Base-by-base conservation (phyloP, 164 flowering plant species). In the Nelumbo lutea region DNA sequence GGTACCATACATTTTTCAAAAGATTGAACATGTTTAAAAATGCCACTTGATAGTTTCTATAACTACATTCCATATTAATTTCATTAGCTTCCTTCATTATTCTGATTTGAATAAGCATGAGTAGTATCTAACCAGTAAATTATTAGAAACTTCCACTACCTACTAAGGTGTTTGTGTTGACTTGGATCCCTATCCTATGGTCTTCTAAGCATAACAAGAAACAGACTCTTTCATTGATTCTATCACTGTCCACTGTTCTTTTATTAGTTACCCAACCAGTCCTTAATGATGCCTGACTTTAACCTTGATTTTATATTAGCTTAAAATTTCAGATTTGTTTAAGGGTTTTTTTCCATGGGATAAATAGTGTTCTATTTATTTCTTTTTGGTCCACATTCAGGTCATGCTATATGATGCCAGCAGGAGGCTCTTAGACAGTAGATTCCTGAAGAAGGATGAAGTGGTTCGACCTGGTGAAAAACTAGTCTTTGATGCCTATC, bases 321-420 rank as follows among this genome's bases (percentile, higher is more conserved):
- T 11, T 13, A 11, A 4, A 13, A 53, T 9, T 53, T 53, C 14
- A 53, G 57, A 53, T 53, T 53, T 50, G 53, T 50, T 50, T 53
- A 15, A 53, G 11, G 3, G 56, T 5, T 58, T 40, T 27, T 59
- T 39, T 2, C 47, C 27, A 45, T 39, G 10, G 47, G 15, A 64
- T 38, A 27, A 27, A 27, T 27, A 38, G 27, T 3, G 7, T 7
- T 44, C 51, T 27, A 41, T 61, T 13, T 40, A 6, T 48, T 42
- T 11, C 4, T 41, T 66, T 66, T 61, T 50, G 67, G 59, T 67
- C 14, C 55, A 47, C 67, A 3, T 38, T 43, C 83, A 94, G 97
- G 79, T 85, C 42, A 70, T 74, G 79, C 91, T 94, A 39, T 90
- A 83, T 62, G 93, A 91, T 80, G 96, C 87, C 11, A 73, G 77